phyloP scores from a whole-genome alignment of 129 eudicot genomes.

The Heracleum sosnowskyi region DNA sequence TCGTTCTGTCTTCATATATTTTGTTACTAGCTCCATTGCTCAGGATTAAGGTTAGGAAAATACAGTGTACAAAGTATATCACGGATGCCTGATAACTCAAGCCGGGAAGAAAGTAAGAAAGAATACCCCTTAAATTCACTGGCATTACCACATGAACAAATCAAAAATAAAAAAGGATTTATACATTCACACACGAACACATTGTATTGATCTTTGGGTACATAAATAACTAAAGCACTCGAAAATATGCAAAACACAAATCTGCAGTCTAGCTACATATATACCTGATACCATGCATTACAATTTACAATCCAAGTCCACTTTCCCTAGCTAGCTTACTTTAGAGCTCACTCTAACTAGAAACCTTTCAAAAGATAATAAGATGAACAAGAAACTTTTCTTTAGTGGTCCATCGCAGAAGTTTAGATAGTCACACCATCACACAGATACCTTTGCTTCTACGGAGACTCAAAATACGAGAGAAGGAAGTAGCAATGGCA shows the following conservation, averaged over 20 bases:
- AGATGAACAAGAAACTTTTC: too few species aligned
- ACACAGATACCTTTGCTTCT: not conserved
- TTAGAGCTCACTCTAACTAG: not conserved
- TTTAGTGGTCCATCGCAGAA: not conserved
- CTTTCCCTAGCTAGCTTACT: not conserved
- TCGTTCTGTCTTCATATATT: too few species aligned
- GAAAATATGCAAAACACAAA: not conserved
- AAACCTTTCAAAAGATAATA: not conserved
- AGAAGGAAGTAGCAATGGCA: too few species aligned
- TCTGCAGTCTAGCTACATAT: not conserved
- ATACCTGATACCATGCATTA: not conserved
- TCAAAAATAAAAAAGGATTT: too few species aligned
- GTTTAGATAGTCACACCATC: not conserved
- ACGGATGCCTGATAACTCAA: too few species aligned
- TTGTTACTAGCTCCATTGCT: too few species aligned
- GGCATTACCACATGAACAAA: too few species aligned
- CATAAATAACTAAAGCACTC: not conserved
- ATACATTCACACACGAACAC: not conserved
- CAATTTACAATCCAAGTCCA: conserved; percentile 1
- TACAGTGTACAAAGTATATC: too few species aligned
- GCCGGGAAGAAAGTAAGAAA: too few species aligned
- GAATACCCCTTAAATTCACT: too few species aligned
- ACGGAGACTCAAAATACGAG: not conserved
- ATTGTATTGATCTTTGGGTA: not conserved
- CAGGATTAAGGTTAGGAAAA: too few species aligned